Evolutionary conservation across 108 stramenopile species (phyloP).

Genomic region (Pseudonitzschia multiseries): DNA sequence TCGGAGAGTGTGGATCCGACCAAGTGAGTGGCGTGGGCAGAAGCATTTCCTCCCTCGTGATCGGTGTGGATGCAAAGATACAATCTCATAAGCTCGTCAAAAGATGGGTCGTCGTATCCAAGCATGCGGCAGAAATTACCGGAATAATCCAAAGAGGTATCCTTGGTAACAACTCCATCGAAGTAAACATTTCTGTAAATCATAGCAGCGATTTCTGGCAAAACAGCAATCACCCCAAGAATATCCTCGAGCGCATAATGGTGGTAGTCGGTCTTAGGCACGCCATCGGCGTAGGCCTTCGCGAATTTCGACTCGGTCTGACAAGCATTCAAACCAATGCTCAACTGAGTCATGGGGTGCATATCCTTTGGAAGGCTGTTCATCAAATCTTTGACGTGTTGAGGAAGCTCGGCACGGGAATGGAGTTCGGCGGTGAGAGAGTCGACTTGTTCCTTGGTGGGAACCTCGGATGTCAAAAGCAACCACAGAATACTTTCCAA

Average conservation of each 20-base stretch:
- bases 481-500: constrained; percentile 97
- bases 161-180: constrained; percentile 92
- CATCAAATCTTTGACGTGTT: constrained; percentile 91
- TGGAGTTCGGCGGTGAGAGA: constrained; percentile 94
- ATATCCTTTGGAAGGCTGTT: constrained; percentile 94
- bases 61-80: constrained; percentile 99
- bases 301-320: constrained; percentile 95
- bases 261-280: constrained; percentile 93
- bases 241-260: constrained; percentile 94
- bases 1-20: constrained; percentile 96
- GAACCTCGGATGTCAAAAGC: constrained; percentile 95
- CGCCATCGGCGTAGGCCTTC: constrained; percentile 91
- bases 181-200: constrained; percentile 97
- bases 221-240: constrained; percentile 90
- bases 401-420: constrained; percentile 84
- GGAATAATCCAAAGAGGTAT: constrained; percentile 93
- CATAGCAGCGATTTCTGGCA: constrained; percentile 97
- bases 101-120: constrained; percentile 89
- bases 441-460: constrained; percentile 96
- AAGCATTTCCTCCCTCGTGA: constrained; percentile 99
- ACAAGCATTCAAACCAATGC: constrained; percentile 87
- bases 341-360: constrained; percentile 99
- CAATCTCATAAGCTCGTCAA: constrained; percentile 99
- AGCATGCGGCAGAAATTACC: constrained; percentile 99
- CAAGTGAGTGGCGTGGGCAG: constrained; percentile 98